Evolutionary conservation across 805 yeast genomes (phyloP), one percentile per base, ranked within the genome.

Genomic region (Suhomyces prunicola): DNA sequence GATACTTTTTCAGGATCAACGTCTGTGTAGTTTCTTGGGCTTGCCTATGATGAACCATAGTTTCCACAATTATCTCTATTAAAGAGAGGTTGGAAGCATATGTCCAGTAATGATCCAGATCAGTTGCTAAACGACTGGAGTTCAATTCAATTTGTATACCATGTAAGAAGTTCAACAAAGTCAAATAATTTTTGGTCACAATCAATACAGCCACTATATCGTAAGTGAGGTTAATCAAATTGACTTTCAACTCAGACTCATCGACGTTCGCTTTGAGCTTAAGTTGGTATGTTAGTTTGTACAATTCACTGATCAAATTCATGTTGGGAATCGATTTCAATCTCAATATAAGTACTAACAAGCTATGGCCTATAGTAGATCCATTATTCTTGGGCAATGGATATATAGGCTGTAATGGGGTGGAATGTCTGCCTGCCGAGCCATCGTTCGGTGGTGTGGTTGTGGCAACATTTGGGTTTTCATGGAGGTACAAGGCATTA

Each of bases 311-410:
- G 22, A 80, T 68, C 22, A 78, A 58, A 26, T 65, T 59, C 53
- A 78, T 50, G 52, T 72, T 77, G 5, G 81, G 76, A 1, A 74
- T 69, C 29, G 77, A 69, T 53, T 73, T 78, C 49, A 81, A 64
- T 50, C 80, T 63, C 31, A 76, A 65, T 24, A 80, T 51, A 22
- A 77, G 54, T 39, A 60, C 54, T 24, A 74, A 54, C 35, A 74
- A 57, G 50, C 57, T 59, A 55, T 67, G 63, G 9, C 61, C 56
- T n/a, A 73, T 65, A 7, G 45, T 33, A 6, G 67, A 60, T 29
- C 67, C 61, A 41, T 71, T 72, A 50, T 72, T 72, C 44, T 68
- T 68, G 9, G 78, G 77, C 17, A 75, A 59, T 4, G 78, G 78
- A 48, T 65, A 69, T 1, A 69, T 61, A 17, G 64, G 62, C 33